Conservation (phyloP, 2,329 filamentous ascomycete species). For the Botryotinia narcissicola region DNA sequence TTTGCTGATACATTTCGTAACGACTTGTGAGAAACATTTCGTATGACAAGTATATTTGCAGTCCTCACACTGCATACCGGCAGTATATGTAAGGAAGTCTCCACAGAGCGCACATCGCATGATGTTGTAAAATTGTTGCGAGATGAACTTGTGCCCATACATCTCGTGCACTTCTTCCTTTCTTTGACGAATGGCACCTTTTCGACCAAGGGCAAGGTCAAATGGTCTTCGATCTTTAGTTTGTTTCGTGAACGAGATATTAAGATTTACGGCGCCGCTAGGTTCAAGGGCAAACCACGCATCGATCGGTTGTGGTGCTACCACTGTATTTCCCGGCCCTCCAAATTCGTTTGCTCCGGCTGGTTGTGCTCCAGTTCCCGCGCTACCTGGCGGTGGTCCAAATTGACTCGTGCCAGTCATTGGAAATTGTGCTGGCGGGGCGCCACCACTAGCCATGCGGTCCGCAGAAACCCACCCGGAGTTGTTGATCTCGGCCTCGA, state of each 20-base stretch:
- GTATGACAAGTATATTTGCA: slow-evolving; percentile 99
- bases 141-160: slow-evolving; percentile 98
- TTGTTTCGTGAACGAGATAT: slow-evolving; percentile 89
- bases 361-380: slow-evolving; percentile 31
- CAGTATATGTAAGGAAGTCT: slow-evolving; percentile 97
- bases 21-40: slow-evolving; percentile 93
- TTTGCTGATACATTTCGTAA: slow-evolving; percentile 99
- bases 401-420: slow-evolving; percentile 50
- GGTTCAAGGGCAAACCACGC: slow-evolving; percentile 98
- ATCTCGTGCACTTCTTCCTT: slow-evolving; percentile 99
- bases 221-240: slow-evolving; percentile 78
- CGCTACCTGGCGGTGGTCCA: slow-evolving; percentile 45
- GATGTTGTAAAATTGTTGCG: slow-evolving; percentile 99
- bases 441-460: slow-evolving; percentile 71
- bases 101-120: slow-evolving; percentile 98
- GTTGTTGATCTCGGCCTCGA: slow-evolving; percentile 91
- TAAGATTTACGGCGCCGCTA: slow-evolving; percentile 85
- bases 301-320: slow-evolving; percentile 63
- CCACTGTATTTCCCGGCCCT: slow-evolving; percentile 39
- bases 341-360: slow-evolving; percentile 30
- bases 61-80: slow-evolving; percentile 98
- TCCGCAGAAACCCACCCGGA: slow-evolving; percentile 97
- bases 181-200: slow-evolving; percentile 92
- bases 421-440: slow-evolving; percentile 54
- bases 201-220: slow-evolving; percentile 87